Evolutionary conservation across 352 stramenopile species (phyloP), one percentile per base, ranked within the genome.

Genomic region (Phytophthora fragariae): DNA sequence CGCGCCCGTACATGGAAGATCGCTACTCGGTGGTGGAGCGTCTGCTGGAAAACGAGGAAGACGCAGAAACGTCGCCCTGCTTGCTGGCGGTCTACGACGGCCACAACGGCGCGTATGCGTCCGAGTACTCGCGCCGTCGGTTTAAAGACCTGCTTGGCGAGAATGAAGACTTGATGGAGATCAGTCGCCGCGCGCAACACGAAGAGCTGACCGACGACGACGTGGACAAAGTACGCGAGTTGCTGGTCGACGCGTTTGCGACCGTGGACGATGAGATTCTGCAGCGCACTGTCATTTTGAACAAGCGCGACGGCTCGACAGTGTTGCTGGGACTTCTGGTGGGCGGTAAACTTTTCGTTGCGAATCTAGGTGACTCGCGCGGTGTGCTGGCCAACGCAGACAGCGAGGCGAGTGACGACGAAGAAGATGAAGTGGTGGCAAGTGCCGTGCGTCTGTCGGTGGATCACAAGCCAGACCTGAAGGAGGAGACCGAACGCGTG

Each of bases 1-100:
- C 86, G 8, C 81, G 88, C 15, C 76, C 77, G 41, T 95, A 95
- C 74, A 95, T 95, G 88, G 88, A 95, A 76, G 88, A 95, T 63
- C 83, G 85, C 1, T 91, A 85, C 57, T 89, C 86, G 8, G 82
- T 93, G 4, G 72, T 86, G 14, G 82, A 87, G 57, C 77, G 79
- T n/a, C 65, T 95, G 41, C 80, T 92, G 57, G 83, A 89, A 11
- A 67, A 76, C 49, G 62, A 81, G 46, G 72, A 81, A 17, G 75
- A 90, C 47, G 62, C 58, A 2, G 80, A 81, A 44, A 62, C 70
- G 71, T 85, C 81, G 27, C 80, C 84, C 17, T 91, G 81, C 56
- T 68, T 93, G 27, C 49, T 95, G 21, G 86, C 82, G 14, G 73
- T 95, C 17, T 95, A 88, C 50, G 88, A 95, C 57, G 88, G 88